phyloP scores from a whole-genome alignment of 495 filamentous ascomycete species.

The Penicilliopsis zonata region DNA sequence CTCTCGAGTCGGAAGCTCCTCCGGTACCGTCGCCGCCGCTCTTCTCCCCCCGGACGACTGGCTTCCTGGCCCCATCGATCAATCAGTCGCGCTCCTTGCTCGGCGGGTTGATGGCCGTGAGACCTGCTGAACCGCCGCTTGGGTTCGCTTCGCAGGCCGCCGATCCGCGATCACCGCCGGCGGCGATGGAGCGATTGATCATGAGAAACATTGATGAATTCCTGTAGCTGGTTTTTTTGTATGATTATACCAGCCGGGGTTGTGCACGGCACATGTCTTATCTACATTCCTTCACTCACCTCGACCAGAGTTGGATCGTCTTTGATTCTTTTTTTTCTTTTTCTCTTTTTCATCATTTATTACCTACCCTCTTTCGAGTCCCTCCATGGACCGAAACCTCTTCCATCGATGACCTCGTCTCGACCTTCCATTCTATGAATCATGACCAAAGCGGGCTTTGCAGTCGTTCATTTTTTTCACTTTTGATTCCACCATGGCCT shows the following conservation, averaged over 20 bases:
- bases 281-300: no score
- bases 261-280: no score
- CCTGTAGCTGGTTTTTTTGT: constrained; percentile 29
- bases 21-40: constrained; percentile 23
- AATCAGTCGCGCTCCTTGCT: constrained; percentile 19
- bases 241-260: no score
- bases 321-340: constrained; percentile 13
- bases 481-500: constrained; percentile 4
- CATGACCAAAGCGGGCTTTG: constrained; percentile 40
- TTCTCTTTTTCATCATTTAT: constrained; percentile 7
- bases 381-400: constrained; percentile 3
- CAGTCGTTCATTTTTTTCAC: constrained; percentile 17
- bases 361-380: constrained; percentile 1
- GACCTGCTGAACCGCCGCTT: constrained; percentile 10
- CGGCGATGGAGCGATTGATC: constrained; percentile 33
- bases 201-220: constrained; percentile 44
- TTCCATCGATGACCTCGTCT: constrained; percentile 3
- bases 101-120: constrained; percentile 21
- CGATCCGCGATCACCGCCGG: constrained; percentile 38
- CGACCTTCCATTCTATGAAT: constrained; percentile 17
- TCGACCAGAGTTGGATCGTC: constrained; percentile 9
- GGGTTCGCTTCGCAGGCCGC: constrained; percentile 19
- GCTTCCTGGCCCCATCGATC: constrained; percentile 29
- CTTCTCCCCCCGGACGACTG: constrained; percentile 38
- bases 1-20: not conserved